Percentiles rank a stretch among this genome's conserved stretches.
Evolutionary conservation across 2,329 filamentous ascomycete genomes (phyloP).

Genomic region (Penicillium sp.): DNA sequence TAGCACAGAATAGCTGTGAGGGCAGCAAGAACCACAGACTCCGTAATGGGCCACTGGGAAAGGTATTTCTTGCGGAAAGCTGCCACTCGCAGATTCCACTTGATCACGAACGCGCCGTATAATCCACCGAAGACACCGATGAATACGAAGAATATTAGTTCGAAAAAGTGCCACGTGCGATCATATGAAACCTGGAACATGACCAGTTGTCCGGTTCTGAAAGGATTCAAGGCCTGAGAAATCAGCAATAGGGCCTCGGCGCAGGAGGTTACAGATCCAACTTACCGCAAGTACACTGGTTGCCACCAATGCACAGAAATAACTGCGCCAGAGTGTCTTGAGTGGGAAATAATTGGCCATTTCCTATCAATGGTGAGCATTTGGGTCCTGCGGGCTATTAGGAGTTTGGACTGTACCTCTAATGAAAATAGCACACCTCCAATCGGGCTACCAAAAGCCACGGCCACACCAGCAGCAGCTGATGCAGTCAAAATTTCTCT

Average conservation of each 20-base stretch:
- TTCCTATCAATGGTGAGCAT: slow-evolving; percentile 55
- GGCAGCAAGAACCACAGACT: slow-evolving; percentile 80
- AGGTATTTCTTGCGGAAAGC: slow-evolving; percentile 94
- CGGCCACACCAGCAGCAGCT: slow-evolving; percentile 90
- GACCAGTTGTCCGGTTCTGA: slow-evolving; percentile 93
- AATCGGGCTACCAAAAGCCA: slow-evolving; percentile 96
- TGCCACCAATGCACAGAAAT: slow-evolving; percentile 94
- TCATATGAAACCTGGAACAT: slow-evolving; percentile 99
- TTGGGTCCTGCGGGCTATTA: not conserved
- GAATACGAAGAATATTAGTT: slow-evolving; percentile 86
- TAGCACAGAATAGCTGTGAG: slow-evolving; percentile 92
- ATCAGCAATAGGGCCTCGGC: slow-evolving; percentile 9
- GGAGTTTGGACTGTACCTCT: slow-evolving; percentile 55
- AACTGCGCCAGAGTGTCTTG: slow-evolving; percentile 97
- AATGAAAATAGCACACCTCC: slow-evolving; percentile 95
- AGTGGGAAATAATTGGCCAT: slow-evolving; percentile 96
- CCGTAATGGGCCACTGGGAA: slow-evolving; percentile 77
- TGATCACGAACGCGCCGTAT: slow-evolving; percentile 96
- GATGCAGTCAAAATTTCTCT: slow-evolving; percentile 93
- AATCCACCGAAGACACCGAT: slow-evolving; percentile 91
- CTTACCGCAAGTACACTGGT: slow-evolving; percentile 79
- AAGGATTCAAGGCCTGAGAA: slow-evolving; percentile 84
- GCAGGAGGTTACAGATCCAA: slow-evolving; percentile 5
- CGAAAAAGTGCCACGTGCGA: slow-evolving; percentile 96
- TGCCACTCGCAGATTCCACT: slow-evolving; percentile 91